Evolutionary conservation across 2,329 filamentous ascomycete species (phyloP), one percentile per base, ranked within the genome.

Genomic region (Aspergillus eucalypticola): DNA sequence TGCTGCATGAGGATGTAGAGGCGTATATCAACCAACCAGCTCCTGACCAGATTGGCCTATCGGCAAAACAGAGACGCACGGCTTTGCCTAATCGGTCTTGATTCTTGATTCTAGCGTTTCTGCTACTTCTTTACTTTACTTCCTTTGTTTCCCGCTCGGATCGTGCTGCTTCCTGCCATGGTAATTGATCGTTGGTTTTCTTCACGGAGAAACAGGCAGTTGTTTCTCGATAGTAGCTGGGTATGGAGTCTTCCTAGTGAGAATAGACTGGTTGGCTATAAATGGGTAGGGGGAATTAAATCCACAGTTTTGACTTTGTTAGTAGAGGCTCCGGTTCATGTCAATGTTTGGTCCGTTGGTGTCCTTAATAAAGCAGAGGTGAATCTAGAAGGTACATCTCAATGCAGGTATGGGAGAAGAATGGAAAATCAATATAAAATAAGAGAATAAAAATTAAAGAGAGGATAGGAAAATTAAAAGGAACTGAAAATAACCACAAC

Each of bases 121-220:
- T 52, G 15, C 35, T 38, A 35, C 25, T 25, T 25, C 25, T 25
- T 8, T 25, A 25, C 27, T 19, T 38, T 42, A 21, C 21, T 44
- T 19, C 19, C 19, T 15, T 29, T 32, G 15, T 58, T 58, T 53
- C 49, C 38, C 38, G 32, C 46, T 38, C 54, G 56, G 56, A 53
- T 46, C 56, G 39, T 42, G 56, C 13, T 23, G 29, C 19, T 57
- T 23, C 46, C 56, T 32, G 19, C 41, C 25, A 3, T 42, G 35
- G 53, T 21, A 29, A 29, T 10, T 17, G 49, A 44, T 32, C 38
- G 10, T 35, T 13, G 19, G 17, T 35, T 54, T 54, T 42, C 35
- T 50, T 50, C 46, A 48, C 44, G 29, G 29, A 3, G 13, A 11
- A 35, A 35, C 11, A 13, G 29, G 5, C 29, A 35, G 25, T 35